Percentiles rank a stretch among this genome's conserved stretches.
Evolutionary conservation across 1,139 yeast species (phyloP).

Genomic region (Candida sp.): DNA sequence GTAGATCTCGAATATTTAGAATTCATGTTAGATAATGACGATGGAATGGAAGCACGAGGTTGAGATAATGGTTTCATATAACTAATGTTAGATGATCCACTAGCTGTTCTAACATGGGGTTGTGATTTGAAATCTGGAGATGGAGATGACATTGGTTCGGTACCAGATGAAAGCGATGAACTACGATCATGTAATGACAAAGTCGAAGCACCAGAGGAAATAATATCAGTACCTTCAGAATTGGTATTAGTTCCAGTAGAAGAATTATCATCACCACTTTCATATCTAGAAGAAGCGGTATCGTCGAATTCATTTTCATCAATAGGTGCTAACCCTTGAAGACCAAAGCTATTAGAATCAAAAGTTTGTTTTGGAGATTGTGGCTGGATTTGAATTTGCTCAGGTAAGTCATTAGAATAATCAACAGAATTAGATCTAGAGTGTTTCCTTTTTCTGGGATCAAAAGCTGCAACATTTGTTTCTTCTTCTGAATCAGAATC

Average conservation of each 20-base stretch:
- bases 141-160: conserved; percentile 8
- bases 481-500: conserved; percentile 5
- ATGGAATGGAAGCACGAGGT: neutral
- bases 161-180: conserved; percentile 20
- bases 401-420: neutral
- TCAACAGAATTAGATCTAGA: conserved; percentile 1
- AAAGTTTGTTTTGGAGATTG: conserved; percentile 10
- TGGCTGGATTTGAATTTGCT: neutral
- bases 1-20: conserved; percentile 12
- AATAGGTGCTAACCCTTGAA: conserved; percentile 40
- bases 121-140: conserved; percentile 12
- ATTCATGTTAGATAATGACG: conserved; percentile 5
- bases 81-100: conserved; percentile 10
- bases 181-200: conserved; percentile 41
- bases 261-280: conserved; percentile 27
- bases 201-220: conserved; percentile 33
- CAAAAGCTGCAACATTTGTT: conserved; percentile 9
- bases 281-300: conserved; percentile 33
- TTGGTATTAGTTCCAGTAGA: conserved; percentile 19
- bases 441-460: conserved; percentile 13
- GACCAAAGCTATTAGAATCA: conserved; percentile 29
- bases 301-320: conserved; percentile 32
- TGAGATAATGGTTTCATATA: conserved; percentile 12
- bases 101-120: conserved; percentile 6
- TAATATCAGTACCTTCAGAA: conserved; percentile 19